Conservation (phyloP, 2,329 filamentous ascomycete genomes). For the Dryadomyces quercivorus region DNA sequence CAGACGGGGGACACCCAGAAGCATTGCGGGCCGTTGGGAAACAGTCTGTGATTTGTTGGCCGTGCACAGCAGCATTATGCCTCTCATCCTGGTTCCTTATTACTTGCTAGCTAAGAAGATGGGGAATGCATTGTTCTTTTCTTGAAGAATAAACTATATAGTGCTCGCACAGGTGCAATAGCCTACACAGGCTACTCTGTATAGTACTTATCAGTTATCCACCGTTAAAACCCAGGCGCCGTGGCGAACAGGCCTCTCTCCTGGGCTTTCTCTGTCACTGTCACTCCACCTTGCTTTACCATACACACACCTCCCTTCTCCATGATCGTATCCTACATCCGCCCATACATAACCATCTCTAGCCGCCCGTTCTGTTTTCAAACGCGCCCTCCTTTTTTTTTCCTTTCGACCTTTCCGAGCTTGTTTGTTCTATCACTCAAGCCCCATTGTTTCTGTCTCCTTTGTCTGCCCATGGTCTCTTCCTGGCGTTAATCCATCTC, state of each 20-base stretch:
- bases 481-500: conserved; percentile 2
- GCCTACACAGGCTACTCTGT: no score
- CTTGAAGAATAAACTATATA: no score
- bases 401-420: conserved; percentile 27
- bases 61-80: not conserved
- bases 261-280: not conserved
- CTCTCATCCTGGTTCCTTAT: not conserved
- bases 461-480: not conserved
- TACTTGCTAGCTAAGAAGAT: no score
- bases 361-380: conserved; percentile 28
- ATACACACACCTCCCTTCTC: not conserved
- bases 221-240: not conserved
- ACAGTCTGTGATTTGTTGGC: not conserved
- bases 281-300: not conserved
- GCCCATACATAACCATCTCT: conserved; percentile 35
- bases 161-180: not conserved
- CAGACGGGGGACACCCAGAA: not conserved
- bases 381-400: conserved; percentile 23
- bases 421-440: conserved; percentile 15
- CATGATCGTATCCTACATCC: not conserved
- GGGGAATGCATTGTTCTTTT: not conserved
- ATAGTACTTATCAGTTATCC: no score
- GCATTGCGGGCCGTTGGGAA: not conserved
- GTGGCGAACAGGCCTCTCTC: not conserved
- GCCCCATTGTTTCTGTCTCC: conserved; percentile 5